Evolutionary conservation across 306 rosid genomes (phyloP).

Genomic region (Pyrus communis): DNA sequence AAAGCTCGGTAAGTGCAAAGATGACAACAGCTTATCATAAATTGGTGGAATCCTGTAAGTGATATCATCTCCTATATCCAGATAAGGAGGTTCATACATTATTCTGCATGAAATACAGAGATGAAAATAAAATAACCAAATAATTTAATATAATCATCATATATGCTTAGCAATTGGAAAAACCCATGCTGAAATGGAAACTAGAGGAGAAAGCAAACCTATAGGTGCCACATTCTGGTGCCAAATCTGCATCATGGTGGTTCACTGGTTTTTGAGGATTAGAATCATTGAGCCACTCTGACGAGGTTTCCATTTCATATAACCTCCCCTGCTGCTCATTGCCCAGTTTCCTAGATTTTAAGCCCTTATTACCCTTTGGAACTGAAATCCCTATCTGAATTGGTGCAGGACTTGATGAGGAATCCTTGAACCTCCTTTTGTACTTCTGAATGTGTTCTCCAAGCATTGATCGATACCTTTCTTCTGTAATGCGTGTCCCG

Average conservation of each 20-base stretch:
- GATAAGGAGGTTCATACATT: constrained; percentile 72
- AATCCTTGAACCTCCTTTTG: constrained; percentile 79
- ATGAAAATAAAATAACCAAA: neutral
- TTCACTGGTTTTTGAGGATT: constrained; percentile 50
- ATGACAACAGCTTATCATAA: constrained; percentile 69
- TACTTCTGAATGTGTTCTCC: constrained; percentile 89
- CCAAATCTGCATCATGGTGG: constrained; percentile 39
- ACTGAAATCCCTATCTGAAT: constrained; percentile 34
- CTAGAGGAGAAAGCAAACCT: constrained; percentile 47
- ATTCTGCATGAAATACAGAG: constrained; percentile 42
- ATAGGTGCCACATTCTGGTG: constrained; percentile 31
- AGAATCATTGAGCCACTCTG: constrained; percentile 61
- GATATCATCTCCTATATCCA: constrained; percentile 86
- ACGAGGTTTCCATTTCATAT: constrained; percentile 45
- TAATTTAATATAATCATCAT: neutral
- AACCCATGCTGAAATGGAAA: constrained; percentile 10
- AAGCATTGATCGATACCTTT: constrained; percentile 81
- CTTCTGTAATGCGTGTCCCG: constrained; percentile 58
- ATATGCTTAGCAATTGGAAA: neutral
- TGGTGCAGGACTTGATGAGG: constrained; percentile 51
- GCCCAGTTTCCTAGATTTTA: constrained; percentile 53
- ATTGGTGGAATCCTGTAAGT: constrained; percentile 82
- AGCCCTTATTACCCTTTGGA: constrained; percentile 37
- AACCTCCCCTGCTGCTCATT: constrained; percentile 51
- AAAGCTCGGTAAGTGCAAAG: constrained; percentile 75